Evolutionary conservation across 495 filamentous ascomycete species (phyloP), one percentile per base, ranked within the genome.

Genomic region (Xylaria nigripes): DNA sequence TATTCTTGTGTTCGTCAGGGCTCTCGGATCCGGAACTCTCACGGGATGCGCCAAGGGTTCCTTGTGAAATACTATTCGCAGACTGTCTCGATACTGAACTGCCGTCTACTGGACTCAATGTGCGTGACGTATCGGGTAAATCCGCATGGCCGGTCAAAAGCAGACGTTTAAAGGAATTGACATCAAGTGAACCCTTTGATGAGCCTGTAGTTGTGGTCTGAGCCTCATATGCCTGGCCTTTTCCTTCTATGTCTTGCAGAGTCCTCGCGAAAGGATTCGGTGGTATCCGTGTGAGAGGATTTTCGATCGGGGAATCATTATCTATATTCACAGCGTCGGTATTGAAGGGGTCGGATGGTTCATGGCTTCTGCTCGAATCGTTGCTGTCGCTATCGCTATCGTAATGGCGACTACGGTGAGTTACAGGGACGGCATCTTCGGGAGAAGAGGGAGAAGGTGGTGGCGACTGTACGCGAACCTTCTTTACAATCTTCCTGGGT

Each of bases 81-180:
- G 77, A 76, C 32, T 76, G 68, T 22, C 68, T 72, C 36, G 75
- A 74, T 21, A 73, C 60, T 16, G 74, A 76, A 25, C 72, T 70
- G 2, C 69, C 55, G 50, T 82, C 78, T 25, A 70, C 74, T 24
- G 64, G 70, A 59, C 72, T 78, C 43, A 24, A 2, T 41, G 54
- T 40, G 10, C 58, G 48, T 10, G 54, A 48, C 7, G 58, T 38
- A 4, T 52, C 55, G 18, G 56, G 34, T 10, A 59, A 51, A 22
- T 70, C 72, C 23, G 75, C 65, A 59, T 77, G 71, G 5, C 82
- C 83, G 3, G 81, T 85, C 64, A 86, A 66, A 21, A 85, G 61
- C 21, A 86, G 62, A 54, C 77, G 70, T 57, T 78, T 77, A 58
- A 85, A 85, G 4, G 81, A 79, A 56, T 81, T 74, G 1, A 86